Evolutionary conservation across 2,329 filamentous ascomycete genomes (phyloP).

Genomic region (Ophiostoma australiae): DNA sequence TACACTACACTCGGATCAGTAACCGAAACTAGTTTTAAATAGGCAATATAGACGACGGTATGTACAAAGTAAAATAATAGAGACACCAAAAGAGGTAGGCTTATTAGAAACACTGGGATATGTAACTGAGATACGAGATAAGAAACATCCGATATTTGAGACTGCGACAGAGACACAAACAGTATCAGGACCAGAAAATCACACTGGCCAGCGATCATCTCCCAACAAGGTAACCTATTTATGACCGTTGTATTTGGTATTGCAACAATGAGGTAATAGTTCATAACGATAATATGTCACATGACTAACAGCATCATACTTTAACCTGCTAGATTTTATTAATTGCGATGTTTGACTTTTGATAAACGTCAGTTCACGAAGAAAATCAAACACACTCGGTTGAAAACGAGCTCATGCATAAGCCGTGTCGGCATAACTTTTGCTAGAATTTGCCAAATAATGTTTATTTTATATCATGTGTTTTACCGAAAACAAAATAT

Average conservation of each 20-base stretch:
- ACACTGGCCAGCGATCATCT: background rate
- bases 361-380: too few species aligned
- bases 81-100: background rate
- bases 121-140: background rate
- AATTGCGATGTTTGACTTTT: too few species aligned
- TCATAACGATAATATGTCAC: background rate
- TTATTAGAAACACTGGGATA: too few species aligned
- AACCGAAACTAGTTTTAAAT: background rate
- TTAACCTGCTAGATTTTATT: too few species aligned
- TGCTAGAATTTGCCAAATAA: background rate
- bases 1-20: background rate
- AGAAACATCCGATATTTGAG: background rate
- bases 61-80: background rate
- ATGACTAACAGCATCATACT: background rate
- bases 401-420: too few species aligned
- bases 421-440: background rate
- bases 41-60: slow-evolving; percentile 1
- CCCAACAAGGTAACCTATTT: slow-evolving; percentile 4
- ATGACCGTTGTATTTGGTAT: background rate
- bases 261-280: background rate
- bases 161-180: background rate
- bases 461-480: background rate
- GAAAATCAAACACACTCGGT: too few species aligned
- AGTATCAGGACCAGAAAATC: background rate
- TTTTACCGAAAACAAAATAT: background rate